Conservation (phyloP, 192 early-diverging fungal species). For the Linnemannia hyalina region DNA sequence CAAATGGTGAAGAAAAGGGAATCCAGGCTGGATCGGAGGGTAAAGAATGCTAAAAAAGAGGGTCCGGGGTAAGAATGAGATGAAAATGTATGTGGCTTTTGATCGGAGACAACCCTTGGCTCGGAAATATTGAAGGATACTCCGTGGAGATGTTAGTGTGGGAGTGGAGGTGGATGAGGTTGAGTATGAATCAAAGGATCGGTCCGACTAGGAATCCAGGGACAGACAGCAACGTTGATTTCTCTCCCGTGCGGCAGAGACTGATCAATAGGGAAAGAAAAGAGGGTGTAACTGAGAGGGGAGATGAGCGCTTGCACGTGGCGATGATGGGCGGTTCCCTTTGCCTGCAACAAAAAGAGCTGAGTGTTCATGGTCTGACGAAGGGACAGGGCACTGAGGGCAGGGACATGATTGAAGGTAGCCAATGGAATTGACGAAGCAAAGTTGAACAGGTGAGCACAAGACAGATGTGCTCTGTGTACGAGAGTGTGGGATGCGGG, state of each 20-base stretch:
- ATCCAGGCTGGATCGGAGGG: no score
- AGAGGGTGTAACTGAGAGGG: background rate
- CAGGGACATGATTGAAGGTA: background rate
- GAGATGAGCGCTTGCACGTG: background rate
- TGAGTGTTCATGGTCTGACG: background rate
- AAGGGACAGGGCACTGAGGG: background rate
- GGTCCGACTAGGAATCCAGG: background rate
- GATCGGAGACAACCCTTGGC: background rate
- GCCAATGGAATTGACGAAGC: background rate
- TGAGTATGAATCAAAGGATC: background rate
- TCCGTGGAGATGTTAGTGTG: background rate
- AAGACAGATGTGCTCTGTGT: background rate
- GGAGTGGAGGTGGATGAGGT: background rate
- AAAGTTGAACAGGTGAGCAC: background rate
- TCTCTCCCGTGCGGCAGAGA: background rate
- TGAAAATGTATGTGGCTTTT: background rate
- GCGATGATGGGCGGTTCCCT: background rate
- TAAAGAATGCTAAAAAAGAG: background rate
- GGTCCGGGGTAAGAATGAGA: background rate
- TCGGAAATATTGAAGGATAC: background rate
- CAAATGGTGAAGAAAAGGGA: no score
- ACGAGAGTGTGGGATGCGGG: background rate
- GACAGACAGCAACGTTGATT: background rate
- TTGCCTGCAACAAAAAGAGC: background rate
- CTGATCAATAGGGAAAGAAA: background rate